These are phyloP conservation scores for Arabidopsis lyrata DNA, from an alignment of 441 rosid species.

Conservation along the genomic window DNA sequence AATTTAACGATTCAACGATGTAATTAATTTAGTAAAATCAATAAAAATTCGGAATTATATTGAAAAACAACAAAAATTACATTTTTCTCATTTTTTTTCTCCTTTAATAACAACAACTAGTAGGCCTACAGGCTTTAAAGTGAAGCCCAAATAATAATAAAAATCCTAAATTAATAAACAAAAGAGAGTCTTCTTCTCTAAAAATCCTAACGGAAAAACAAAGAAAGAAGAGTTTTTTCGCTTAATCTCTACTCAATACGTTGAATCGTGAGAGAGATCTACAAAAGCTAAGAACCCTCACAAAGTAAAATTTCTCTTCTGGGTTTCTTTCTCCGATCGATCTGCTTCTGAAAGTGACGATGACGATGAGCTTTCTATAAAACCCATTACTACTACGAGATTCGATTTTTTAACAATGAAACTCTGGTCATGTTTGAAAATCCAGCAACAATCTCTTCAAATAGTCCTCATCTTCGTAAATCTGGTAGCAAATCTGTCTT, in stretches of 20 bases:
- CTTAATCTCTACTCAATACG: conserved; percentile 46
- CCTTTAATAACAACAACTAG: background rate
- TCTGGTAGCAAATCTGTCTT: conserved; percentile 56
- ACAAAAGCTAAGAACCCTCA: conserved; percentile 30
- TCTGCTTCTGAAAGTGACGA: conserved; percentile 15
- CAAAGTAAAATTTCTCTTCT: background rate
- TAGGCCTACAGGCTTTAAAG: conserved; percentile 38
- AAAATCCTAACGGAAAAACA: conserved; percentile 36
- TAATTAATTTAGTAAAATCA: too few species aligned
- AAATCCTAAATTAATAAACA: background rate
- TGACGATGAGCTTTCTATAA: conserved; percentile 7
- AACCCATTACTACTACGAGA: background rate
- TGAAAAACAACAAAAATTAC: too few species aligned
- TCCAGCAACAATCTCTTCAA: conserved; percentile 48
- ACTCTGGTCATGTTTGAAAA: conserved; percentile 60
- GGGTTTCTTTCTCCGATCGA: conserved; percentile 13
- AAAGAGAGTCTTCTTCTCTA: background rate
- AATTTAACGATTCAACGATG: too few species aligned
- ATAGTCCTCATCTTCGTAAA: conserved; percentile 70
- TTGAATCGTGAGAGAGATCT: conserved; percentile 40
- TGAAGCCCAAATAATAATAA: conserved; percentile 35
- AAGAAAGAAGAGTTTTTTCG: conserved; percentile 22
- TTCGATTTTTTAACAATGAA: conserved; percentile 32
- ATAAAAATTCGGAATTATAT: too few species aligned
- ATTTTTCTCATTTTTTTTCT: too few species aligned